Evolutionary conservation across 805 yeast species (phyloP).

Genomic region (Ogataea naganishii): DNA sequence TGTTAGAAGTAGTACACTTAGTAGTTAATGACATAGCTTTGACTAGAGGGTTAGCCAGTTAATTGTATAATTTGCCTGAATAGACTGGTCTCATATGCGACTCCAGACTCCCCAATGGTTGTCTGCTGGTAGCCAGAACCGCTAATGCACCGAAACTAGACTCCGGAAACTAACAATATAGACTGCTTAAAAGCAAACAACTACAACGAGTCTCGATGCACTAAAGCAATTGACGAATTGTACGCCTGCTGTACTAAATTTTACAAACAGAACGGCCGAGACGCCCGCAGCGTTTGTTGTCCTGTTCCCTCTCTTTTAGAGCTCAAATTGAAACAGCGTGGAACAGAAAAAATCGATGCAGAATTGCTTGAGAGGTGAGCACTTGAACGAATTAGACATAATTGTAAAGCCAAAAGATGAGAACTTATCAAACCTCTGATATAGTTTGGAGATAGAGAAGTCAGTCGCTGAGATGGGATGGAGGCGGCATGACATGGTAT

Average conservation of each 20-base stretch:
- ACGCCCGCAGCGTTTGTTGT: slow-evolving; percentile 65
- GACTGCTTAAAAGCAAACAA: slow-evolving; percentile 57
- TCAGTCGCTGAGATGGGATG: too few species aligned
- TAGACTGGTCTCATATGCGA: too few species aligned
- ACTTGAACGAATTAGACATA: background rate
- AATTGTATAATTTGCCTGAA: too few species aligned
- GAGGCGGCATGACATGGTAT: too few species aligned
- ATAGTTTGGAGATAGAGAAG: too few species aligned
- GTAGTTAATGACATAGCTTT: too few species aligned
- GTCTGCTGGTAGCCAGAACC: too few species aligned
- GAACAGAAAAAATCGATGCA: slow-evolving; percentile 51
- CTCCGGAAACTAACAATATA: slow-evolving; percentile 9
- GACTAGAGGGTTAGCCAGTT: too few species aligned
- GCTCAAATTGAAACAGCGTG: slow-evolving; percentile 59
- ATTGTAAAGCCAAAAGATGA: too few species aligned
- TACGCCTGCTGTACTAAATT: slow-evolving; percentile 69
- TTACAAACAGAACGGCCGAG: slow-evolving; percentile 51
- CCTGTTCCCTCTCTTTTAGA: slow-evolving; percentile 59
- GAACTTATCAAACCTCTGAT: too few species aligned
- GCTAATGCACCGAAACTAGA: background rate
- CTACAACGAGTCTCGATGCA: slow-evolving; percentile 71
- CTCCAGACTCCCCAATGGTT: too few species aligned
- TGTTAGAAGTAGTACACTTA: too few species aligned
- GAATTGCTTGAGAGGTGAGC: slow-evolving; percentile 31
- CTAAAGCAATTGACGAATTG: slow-evolving; percentile 55